A percentile compares a stretch with the other conserved stretches of the same genome.
phyloP scores from a whole-genome alignment of 805 yeast species.

The Suhomyces sp. region DNA sequence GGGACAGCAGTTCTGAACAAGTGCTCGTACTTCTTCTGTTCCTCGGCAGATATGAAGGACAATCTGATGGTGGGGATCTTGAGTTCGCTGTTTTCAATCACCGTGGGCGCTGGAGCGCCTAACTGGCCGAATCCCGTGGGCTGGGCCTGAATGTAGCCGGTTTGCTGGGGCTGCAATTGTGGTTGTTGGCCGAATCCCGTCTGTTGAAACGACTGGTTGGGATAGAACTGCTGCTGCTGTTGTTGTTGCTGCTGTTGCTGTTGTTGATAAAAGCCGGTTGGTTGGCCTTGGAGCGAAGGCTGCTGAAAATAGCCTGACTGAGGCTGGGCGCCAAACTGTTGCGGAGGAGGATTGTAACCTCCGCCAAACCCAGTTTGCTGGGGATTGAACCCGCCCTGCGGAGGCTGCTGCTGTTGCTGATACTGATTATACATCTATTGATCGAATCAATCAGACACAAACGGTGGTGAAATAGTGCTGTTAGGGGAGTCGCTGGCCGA shows the following conservation, averaged over 20 bases:
- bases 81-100: slow-evolving; percentile 52
- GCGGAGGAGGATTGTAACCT: slow-evolving; percentile 12
- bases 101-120: slow-evolving; percentile 34
- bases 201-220: slow-evolving; percentile 13
- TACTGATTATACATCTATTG: slow-evolving; percentile 38
- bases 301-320: slow-evolving; percentile 7
- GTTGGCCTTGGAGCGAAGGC: slow-evolving; percentile 33
- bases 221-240: slow-evolving; percentile 19
- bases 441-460: background rate
- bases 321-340: slow-evolving; percentile 7
- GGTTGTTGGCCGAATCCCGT: slow-evolving; percentile 16
- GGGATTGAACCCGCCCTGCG: slow-evolving; percentile 18
- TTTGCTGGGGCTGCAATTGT: slow-evolving; percentile 29
- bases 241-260: slow-evolving; percentile 30
- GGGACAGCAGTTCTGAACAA: slow-evolving; percentile 78
- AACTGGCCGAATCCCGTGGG: slow-evolving; percentile 44
- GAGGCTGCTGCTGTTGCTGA: slow-evolving; percentile 20
- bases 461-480: background rate
- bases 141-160: slow-evolving; percentile 39
- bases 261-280: slow-evolving; percentile 45
- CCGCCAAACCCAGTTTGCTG: slow-evolving; percentile 25
- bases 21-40: slow-evolving; percentile 83
- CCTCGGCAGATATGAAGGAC: slow-evolving; percentile 79
- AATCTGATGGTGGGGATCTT: slow-evolving; percentile 75
- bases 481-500: slow-evolving; percentile 1